Conservation (phyloP, 2,329 filamentous ascomycete genomes). For the Xylariaceae sp. region DNA sequence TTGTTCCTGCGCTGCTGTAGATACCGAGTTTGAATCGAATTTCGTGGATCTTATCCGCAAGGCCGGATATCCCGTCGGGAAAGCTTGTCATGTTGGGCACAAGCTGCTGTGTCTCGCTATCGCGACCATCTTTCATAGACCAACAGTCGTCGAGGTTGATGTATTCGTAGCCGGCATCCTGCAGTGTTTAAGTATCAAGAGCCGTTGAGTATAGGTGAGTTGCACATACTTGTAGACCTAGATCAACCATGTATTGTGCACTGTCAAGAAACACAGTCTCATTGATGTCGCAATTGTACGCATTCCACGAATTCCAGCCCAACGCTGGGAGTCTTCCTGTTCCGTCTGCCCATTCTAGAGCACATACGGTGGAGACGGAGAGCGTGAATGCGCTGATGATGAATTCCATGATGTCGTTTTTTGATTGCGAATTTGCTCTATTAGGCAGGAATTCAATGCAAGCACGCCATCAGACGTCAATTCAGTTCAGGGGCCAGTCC, state of each 20-base stretch:
- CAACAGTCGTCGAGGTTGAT: slow-evolving; percentile 65
- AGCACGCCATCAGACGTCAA: too few relatives aligned
- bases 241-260: slow-evolving; percentile 36
- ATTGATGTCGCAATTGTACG: slow-evolving; percentile 49
- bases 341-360: slow-evolving; percentile 17
- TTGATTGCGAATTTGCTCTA: too few relatives aligned
- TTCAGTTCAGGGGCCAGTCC: too few relatives aligned
- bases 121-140: slow-evolving; percentile 42
- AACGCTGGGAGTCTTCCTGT: slow-evolving; percentile 36
- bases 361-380: slow-evolving; percentile 4
- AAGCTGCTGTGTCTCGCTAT: slow-evolving; percentile 42
- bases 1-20: slow-evolving; percentile 54
- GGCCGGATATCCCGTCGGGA: slow-evolving; percentile 54
- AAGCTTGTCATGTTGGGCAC: slow-evolving; percentile 50
- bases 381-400: background rate
- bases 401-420: too few relatives aligned
- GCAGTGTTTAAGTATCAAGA: slow-evolving; percentile 25
- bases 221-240: slow-evolving; percentile 41
- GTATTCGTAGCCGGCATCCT: slow-evolving; percentile 55
- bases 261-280: slow-evolving; percentile 47
- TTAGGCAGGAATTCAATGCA: too few relatives aligned
- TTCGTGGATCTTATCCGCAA: slow-evolving; percentile 52
- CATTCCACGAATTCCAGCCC: slow-evolving; percentile 55
- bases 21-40: slow-evolving; percentile 62
- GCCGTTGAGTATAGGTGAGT: background rate